Evolutionary conservation across 164 flowering plant species (phyloP), one percentile per base, ranked within the genome.

Genomic region (Magnolia changhungtana): DNA sequence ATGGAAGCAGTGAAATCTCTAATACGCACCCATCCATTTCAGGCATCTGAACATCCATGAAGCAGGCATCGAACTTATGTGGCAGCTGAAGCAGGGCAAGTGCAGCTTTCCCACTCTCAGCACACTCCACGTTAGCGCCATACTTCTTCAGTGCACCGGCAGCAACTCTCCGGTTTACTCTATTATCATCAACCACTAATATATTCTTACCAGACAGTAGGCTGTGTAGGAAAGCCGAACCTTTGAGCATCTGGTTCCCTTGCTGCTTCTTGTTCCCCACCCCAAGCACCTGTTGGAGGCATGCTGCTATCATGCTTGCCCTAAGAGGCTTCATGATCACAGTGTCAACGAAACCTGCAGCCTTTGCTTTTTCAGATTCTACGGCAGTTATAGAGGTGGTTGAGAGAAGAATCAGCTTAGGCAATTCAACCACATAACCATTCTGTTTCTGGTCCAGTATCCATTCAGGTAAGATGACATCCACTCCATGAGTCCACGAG

Each of bases 41-140:
- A 10, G 98, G 98, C 98, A 95, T 95, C 78, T 95, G 98, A 83
- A 95, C 91, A 79, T 95, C 98, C 98, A 95, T 95, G 87, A 95
- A 95, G 88, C 98, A 95, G 16, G 98, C 98, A 83, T 92, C 97
- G 77, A 90, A 95, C 61, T 73, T 78, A 75, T 91, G 98, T 23
- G 98, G 97, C 20, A 87, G 50, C 75, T 88, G 82, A 79, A 95
- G 98, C 87, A 86, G 51, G 2, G 68, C 68, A 71, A 95, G 82
- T 73, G 98, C 98, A 77, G 80, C 88, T 82, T 85, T 85, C 4
- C 98, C 98, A 80, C 97, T 93, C 65, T 85, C 95, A 37, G 83
- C 97, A 83, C 98, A 91, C 84, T 87, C 90, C 8, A 95, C 97
- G 14, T 79, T 81, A 59, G 98, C 97, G 45, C 98, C 98, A 78